Conservation (phyloP, 371 early-diverging fungal species). For the Mortierella sp. region DNA sequence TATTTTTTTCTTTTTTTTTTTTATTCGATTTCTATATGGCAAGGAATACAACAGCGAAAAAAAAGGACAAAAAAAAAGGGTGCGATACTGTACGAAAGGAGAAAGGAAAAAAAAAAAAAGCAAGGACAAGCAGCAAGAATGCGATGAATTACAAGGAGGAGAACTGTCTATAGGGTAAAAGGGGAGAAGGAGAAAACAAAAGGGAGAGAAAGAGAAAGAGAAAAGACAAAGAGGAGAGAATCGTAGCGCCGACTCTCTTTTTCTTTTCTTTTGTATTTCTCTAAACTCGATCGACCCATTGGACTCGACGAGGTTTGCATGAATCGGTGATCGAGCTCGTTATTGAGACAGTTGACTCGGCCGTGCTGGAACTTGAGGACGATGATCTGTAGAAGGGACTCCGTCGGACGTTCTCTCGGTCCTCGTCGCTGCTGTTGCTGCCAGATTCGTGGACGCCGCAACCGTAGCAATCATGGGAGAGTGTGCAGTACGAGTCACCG, state of each 20-base stretch:
- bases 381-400: not conserved
- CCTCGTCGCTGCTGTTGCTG: not conserved
- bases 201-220: not conserved
- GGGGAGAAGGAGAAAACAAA: not conserved
- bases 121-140: too few species aligned
- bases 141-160: not conserved
- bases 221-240: not conserved
- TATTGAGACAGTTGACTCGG: not conserved
- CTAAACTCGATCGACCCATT: conserved; percentile 1
- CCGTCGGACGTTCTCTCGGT: not conserved
- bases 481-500: not conserved
- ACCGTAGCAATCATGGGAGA: not conserved
- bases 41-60: too few species aligned
- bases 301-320: not conserved
- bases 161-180: not conserved
- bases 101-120: too few species aligned
- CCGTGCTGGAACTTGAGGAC: not conserved
- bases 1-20: too few species aligned
- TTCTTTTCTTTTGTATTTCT: not conserved
- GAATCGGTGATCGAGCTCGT: not conserved
- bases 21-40: too few species aligned
- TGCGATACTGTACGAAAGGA: too few species aligned
- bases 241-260: not conserved
- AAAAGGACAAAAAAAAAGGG: too few species aligned
- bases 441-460: not conserved